Percentiles rank a stretch among this genome's conserved stretches.
Evolutionary conservation across 2,329 filamentous ascomycete species (phyloP).

Genomic region (Colletotrichum camelliae): DNA sequence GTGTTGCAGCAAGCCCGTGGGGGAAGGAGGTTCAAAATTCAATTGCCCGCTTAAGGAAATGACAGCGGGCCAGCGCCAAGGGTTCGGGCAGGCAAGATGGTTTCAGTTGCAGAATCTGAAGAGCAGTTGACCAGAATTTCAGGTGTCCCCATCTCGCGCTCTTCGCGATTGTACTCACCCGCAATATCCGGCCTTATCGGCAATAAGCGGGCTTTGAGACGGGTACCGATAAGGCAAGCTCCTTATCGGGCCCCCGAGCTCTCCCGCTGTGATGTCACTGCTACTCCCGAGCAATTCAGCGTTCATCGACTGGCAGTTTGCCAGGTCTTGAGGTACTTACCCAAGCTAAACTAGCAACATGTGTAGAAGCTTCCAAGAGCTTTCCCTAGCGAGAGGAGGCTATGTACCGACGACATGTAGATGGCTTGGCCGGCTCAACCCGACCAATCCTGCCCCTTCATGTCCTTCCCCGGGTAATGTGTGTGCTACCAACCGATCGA

Average conservation of each 20-base stretch:
- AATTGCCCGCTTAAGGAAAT: neutral
- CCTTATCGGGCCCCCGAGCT: neutral
- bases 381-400: neutral
- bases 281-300: neutral
- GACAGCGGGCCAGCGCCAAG: neutral
- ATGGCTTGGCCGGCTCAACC: neutral
- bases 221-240: neutral
- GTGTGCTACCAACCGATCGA: neutral
- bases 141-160: neutral
- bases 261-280: constrained; percentile 8
- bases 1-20: neutral
- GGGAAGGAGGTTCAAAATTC: neutral
- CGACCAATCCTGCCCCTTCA: neutral
- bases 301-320: neutral
- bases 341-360: neutral
- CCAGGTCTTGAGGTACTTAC: neutral
- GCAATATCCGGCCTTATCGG: neutral
- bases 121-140: neutral
- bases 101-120: neutral
- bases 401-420: neutral
- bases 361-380: neutral
- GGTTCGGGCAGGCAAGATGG: neutral
- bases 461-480: neutral
- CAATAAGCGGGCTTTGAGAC: neutral
- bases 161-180: neutral